Evolutionary conservation across 2,329 filamentous ascomycete species (phyloP).

Genomic region (Hypoxylon sp.): DNA sequence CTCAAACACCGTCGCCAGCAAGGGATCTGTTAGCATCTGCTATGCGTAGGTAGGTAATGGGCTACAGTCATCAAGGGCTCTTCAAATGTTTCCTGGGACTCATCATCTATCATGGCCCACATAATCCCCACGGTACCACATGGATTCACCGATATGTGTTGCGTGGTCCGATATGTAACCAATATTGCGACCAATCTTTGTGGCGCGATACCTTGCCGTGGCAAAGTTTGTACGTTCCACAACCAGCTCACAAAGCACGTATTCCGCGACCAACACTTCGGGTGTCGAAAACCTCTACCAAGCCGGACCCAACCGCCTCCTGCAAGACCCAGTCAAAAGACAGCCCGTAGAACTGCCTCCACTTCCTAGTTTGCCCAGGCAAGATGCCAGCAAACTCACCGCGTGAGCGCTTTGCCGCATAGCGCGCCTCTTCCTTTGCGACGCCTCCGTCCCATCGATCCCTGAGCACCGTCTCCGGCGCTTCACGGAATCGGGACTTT

Average conservation of each 20-base stretch:
- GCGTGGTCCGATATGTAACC: conserved; percentile 2
- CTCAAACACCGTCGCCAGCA: neutral
- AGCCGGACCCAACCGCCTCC: conserved; percentile 78
- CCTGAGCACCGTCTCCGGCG: conserved; percentile 71
- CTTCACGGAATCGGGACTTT: conserved; percentile 73
- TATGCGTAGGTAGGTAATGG: neutral
- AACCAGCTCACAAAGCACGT: conserved; percentile 57
- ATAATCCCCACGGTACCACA: conserved; percentile 3
- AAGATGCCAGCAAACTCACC: conserved; percentile 71
- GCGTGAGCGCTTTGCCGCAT: conserved; percentile 64
- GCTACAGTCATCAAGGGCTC: neutral
- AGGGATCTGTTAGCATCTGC: neutral
- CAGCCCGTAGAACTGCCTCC: conserved; percentile 79
- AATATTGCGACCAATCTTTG: neutral
- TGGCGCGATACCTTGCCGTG: neutral
- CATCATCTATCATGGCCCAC: conserved; percentile 2
- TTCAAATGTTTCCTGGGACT: neutral
- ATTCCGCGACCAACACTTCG: conserved; percentile 79
- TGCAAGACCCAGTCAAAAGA: conserved; percentile 79
- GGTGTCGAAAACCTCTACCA: conserved; percentile 82
- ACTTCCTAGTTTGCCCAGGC: conserved; percentile 75
- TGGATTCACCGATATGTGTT: conserved; percentile 4
- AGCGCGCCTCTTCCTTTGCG: conserved; percentile 61
- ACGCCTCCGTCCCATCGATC: conserved; percentile 81
- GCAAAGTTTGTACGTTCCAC: neutral